phyloP scores from a whole-genome alignment of 257 asterid genomes.

The Solanum gandarillasii region DNA sequence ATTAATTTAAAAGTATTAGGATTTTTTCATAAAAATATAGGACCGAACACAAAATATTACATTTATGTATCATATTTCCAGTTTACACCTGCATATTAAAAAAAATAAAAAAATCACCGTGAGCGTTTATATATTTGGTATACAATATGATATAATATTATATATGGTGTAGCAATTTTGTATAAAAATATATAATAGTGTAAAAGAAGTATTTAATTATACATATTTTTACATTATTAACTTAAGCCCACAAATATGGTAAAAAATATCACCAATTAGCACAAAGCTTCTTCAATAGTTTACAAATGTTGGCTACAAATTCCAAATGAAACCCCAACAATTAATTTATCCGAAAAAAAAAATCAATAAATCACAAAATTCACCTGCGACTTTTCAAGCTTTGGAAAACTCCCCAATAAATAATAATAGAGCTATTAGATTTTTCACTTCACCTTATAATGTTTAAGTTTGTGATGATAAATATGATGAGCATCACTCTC shows the following conservation, averaged over 20 bases:
- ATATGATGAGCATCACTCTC: neutral
- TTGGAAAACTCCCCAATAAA: neutral
- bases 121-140: neutral
- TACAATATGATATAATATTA: neutral
- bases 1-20: neutral
- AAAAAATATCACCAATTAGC: neutral
- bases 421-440: neutral
- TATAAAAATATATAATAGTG: neutral
- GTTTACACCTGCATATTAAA: neutral
- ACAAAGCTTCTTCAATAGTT: neutral
- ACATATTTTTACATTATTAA: no score
- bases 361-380: neutral
- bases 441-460: neutral
- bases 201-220: no score
- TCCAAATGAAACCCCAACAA: neutral
- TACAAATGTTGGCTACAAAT: neutral
- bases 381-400: neutral
- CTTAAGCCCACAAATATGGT: neutral
- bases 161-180: no score
- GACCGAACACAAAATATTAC: no score
- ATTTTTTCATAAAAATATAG: no score
- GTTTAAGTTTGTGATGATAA: no score
- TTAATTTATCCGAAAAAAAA: no score
- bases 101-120: no score
- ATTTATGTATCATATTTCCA: no score